Percentiles rank a stretch among this genome's conserved stretches.
Conservation (phyloP, 2,329 filamentous ascomycete species). For the Arthrocladium fulminans region DNA sequence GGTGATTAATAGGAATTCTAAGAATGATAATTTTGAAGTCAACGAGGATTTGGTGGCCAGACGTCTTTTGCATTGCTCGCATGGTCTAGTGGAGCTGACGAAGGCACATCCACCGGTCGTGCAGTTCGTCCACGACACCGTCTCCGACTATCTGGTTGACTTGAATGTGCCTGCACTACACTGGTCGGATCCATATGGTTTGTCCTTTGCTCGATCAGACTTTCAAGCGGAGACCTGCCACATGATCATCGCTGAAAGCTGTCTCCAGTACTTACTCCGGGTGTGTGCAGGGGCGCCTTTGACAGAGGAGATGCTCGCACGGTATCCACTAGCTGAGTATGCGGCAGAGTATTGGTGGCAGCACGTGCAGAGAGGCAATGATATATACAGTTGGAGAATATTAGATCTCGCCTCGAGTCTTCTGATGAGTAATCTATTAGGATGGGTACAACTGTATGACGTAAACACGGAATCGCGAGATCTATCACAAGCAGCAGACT, state of each 20-base stretch:
- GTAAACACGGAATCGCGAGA: no score
- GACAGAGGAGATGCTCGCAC: not conserved
- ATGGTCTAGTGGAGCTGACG: constrained; percentile 26
- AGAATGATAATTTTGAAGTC: no score
- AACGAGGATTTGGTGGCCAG: not conserved
- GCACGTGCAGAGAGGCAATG: not conserved
- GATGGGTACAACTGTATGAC: no score
- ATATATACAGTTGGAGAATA: not conserved
- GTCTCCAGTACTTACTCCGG: constrained; percentile 5
- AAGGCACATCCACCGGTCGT: constrained; percentile 18
- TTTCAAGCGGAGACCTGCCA: not conserved
- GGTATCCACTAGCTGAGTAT: not conserved
- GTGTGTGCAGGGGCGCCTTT: not conserved
- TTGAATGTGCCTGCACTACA: constrained; percentile 19
- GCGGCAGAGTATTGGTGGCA: not conserved
- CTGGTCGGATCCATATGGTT: constrained; percentile 8
- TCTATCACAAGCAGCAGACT: no score
- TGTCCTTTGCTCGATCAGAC: constrained; percentile 6
- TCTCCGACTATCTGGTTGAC: constrained; percentile 28
- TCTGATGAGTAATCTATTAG: not conserved
- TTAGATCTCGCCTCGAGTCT: not conserved
- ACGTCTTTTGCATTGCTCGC: constrained; percentile 25
- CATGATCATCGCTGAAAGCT: constrained; percentile 3
- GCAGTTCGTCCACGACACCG: constrained; percentile 32
- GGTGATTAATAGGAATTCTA: no score